Conservation (phyloP, 345 rosid genomes). For the Hypericum perforatum region DNA sequence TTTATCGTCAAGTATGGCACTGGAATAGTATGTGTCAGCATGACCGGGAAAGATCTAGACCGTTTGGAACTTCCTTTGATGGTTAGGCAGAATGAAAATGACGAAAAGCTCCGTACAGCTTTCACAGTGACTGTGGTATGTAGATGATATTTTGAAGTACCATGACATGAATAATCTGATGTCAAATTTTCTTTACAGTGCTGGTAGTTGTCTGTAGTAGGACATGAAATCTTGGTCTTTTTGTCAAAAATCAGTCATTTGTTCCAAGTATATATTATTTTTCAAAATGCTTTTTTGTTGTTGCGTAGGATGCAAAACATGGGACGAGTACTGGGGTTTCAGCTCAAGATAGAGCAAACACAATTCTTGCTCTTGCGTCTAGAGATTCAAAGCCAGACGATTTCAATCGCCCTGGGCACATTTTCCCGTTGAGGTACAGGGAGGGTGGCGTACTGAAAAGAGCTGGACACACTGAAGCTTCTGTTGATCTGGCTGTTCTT, state of each 20-base stretch:
- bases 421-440: conserved; percentile 69
- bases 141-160: neutral
- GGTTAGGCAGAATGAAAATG: conserved; percentile 71
- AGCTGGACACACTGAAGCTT: conserved; percentile 94
- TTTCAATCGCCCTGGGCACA: conserved; percentile 85
- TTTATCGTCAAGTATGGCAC: conserved; percentile 87
- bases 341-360: conserved; percentile 75
- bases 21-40: conserved; percentile 86
- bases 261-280: neutral
- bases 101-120: conserved; percentile 77
- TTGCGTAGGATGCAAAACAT: conserved; percentile 70
- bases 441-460: conserved; percentile 88
- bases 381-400: conserved; percentile 71
- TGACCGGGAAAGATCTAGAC: conserved; percentile 69
- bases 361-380: conserved; percentile 67
- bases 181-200: too few species aligned
- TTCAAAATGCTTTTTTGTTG: neutral
- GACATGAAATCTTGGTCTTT: too few species aligned
- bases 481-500: conserved; percentile 72
- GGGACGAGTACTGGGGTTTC: conserved; percentile 94
- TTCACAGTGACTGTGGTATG: conserved; percentile 91
- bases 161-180: too few species aligned
- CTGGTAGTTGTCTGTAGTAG: too few species aligned
- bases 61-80: conserved; percentile 77
- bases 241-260: too few species aligned